Base-by-base conservation (phyloP, 805 yeast species). In the Barnettozyma siamensis region DNA sequence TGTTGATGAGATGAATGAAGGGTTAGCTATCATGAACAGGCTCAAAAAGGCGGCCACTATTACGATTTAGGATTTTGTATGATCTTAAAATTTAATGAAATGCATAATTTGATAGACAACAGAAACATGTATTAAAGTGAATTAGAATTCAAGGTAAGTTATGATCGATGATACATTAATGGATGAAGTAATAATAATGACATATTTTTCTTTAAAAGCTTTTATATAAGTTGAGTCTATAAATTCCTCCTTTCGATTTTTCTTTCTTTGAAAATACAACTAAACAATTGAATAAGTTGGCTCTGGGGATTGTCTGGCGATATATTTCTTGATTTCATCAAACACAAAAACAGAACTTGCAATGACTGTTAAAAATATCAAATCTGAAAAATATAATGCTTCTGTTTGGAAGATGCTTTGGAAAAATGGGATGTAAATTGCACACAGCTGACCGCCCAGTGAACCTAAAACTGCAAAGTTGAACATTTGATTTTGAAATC, bases 331-430 rank as follows among this genome's bases (percentile, higher is more conserved):
- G 33, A 70, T 53, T 64, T 91, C 99, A 64, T 93, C 99, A 10
- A 76, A 87, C 58, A 88, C 66, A 66, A 89, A 80, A 2, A 93
- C 96, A 4, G 86, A 68, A 59, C 95, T 84, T 34, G 95, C 75
- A 27, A 89, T 65, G 13, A 65, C 45, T 4, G 76, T 46, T 54
- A 91, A 72, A 51, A 79, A 78, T 13, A 78, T 31, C 53, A 91
- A 63, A 60, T 93, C 99, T 13, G 72, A 64, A 7, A 88, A 57
- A 36, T 75, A 68, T 44, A 93, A 70, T 0, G 96, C 88, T 64
- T 93, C 99, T 4, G 99, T 93, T 60, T 93, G 96, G 74, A 93
- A 93, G 42, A 93, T 77, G 7, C 77, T 60, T 65, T 93, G 99
- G 72, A 93, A 85, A 55, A 89, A 88, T 45, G 97, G 96, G 33